Conservation (phyloP, 2,329 filamentous ascomycete genomes). For the Atkinsonella hypoxylon region DNA sequence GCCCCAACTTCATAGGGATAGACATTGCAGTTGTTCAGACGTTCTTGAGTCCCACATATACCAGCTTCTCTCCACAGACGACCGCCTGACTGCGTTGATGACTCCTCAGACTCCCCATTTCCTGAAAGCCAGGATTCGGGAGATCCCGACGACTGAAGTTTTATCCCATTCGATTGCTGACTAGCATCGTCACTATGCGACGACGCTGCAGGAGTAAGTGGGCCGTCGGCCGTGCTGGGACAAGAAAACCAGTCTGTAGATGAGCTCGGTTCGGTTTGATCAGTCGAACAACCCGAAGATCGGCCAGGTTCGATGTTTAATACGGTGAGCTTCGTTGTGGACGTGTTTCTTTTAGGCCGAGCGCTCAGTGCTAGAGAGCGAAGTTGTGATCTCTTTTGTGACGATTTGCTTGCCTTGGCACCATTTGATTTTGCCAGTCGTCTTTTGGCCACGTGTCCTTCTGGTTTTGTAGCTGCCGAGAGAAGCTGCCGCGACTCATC, state of each 20-base stretch:
- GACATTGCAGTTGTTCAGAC: background rate
- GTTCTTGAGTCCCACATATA: background rate
- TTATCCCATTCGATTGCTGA: background rate
- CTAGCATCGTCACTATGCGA: constrained; percentile 4
- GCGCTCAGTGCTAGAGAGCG: background rate
- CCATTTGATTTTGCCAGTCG: background rate
- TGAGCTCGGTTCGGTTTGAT: background rate
- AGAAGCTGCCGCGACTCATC: constrained; percentile 4
- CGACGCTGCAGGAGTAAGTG: constrained; percentile 5
- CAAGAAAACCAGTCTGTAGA: background rate
- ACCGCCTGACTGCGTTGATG: background rate
- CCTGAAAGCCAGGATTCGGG: constrained; percentile 5
- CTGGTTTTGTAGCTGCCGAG: background rate
- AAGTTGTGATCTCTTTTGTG: background rate
- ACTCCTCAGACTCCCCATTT: constrained; percentile 2
- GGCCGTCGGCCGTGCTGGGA: background rate
- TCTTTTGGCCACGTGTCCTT: background rate
- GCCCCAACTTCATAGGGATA: background rate
- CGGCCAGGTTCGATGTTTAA: background rate
- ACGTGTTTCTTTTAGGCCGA: background rate
- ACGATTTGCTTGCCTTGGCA: background rate
- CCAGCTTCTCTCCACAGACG: background rate
- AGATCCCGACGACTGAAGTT: background rate
- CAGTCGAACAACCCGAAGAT: background rate
- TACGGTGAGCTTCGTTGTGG: background rate